Percentiles rank a stretch among this genome's conserved stretches.
phyloP scores from a whole-genome alignment of 2,329 filamentous ascomycete species.

The Thermomyces lanuginosus region DNA sequence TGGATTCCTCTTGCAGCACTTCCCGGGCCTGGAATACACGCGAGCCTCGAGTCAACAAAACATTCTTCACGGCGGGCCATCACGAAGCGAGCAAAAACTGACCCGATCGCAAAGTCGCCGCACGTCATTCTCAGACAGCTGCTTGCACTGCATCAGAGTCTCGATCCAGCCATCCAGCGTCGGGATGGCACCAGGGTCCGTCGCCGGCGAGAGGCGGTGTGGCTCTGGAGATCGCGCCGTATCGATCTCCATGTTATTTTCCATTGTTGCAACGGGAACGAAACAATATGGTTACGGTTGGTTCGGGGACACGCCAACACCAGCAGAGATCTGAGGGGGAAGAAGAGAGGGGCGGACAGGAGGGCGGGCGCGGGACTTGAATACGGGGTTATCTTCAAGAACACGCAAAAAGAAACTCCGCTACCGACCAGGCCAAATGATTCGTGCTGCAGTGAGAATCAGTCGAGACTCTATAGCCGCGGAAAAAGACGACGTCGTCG shows the following conservation, averaged over 20 bases:
- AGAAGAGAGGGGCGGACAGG: slow-evolving; percentile 11
- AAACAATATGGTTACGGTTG: too few species aligned
- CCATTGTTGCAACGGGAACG: slow-evolving; percentile 41
- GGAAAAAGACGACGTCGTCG: too few species aligned
- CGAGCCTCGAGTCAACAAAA: slow-evolving; percentile 5
- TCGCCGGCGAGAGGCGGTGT: slow-evolving; percentile 56
- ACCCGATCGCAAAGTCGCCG: slow-evolving; percentile 97
- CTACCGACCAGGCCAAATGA: too few species aligned
- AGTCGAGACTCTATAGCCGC: too few species aligned
- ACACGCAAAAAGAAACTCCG: slow-evolving; percentile 10
- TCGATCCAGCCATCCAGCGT: slow-evolving; percentile 98
- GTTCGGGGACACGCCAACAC: too few species aligned
- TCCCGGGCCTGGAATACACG: slow-evolving; percentile 66
- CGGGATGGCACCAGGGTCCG: slow-evolving; percentile 77
- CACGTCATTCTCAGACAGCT: slow-evolving; percentile 85
- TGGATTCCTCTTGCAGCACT: slow-evolving; percentile 92
- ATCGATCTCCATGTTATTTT: slow-evolving; percentile 95
- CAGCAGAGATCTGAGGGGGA: slow-evolving; percentile 9
- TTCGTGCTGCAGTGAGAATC: too few species aligned
- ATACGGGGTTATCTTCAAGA: slow-evolving; percentile 8
- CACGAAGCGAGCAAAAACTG: slow-evolving; percentile 22
- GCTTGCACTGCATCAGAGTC: slow-evolving; percentile 96
- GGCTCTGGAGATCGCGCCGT: slow-evolving; percentile 70
- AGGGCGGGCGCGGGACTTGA: slow-evolving; percentile 8
- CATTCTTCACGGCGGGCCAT: slow-evolving; percentile 1